Evolutionary conservation across 352 stramenopile genomes (phyloP), one percentile per base, ranked within the genome.

Genomic region (Phytophthora pseudosyringae): DNA sequence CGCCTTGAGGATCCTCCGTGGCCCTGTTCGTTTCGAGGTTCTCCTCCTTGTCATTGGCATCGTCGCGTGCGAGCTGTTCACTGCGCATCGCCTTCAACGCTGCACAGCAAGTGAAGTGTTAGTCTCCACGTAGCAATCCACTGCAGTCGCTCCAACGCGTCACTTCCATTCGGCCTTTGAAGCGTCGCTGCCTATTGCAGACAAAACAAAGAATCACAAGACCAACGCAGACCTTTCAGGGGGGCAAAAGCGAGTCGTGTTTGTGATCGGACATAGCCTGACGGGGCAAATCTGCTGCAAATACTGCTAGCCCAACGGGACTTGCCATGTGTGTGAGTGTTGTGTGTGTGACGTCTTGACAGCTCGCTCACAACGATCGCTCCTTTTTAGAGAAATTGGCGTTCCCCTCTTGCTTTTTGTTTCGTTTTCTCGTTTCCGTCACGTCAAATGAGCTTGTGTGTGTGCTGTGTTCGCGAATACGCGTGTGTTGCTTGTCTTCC

Each of bases 321-420:
- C 39, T 51, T 47, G 44, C 36, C 69, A 35, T 65, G 12, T 69
- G 15, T 77, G 48, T 2, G 21, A 74, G 53, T 76, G 64, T 40
- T 73, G 43, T 67, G 46, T 71, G 33, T 79, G 38, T 72, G 39
- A 25, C 53, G 44, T 65, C 47, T 63, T 44, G 49, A 62, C 29
- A 58, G 16, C 35, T 43, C 26, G 7, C 49, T 67, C 44, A 36
- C 21, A 29, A 55, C 31, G 16, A 46, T 47, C 63, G 29, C 44
- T 71, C 26, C 18, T 48, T 50, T 15, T 50, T 15, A 18, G 38
- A 33, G n/a, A 43, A 64, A 44, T 68, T 58, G 44, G 35, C 36
- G n/a, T 31, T n/a, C n/a, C 45, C 54, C 43, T 40, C 21, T 52
- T 53, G 4, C n/a, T 40, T 46, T 49, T 55, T 59, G 47, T 54